Evolutionary conservation across 169 alveolate genomes (phyloP), one percentile per base, ranked within the genome.

Genomic region (Sarcocystis neurona): DNA sequence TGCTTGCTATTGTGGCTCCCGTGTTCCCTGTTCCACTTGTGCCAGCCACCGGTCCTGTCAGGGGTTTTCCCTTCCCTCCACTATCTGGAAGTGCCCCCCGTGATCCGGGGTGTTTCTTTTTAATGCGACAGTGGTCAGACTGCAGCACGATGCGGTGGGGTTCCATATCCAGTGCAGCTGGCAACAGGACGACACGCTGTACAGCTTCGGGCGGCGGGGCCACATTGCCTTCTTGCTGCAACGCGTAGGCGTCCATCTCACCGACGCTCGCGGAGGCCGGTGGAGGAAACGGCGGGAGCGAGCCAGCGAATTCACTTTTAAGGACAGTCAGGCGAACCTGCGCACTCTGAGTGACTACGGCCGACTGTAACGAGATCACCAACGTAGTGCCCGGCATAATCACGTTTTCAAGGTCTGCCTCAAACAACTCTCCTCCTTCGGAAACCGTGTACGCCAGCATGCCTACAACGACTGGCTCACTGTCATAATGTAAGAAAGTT

Each of bases 251-350:
- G 66, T 23, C 23, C 66, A 53, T 53, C 66, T 53, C 23, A 23
- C 23, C 30, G 30, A 53, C 66, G 23, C 30, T 12, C 12, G 66
- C 30, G 30, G 23, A 53, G 66, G 66, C 12, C 12, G 66, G 66
- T 23, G 23, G 30, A 15, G 30, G 66, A 12, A 53, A 23, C 66
- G 12, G 66, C 30, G 23, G 66, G 23, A 0, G 82, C 20, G 34
- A 32, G 82, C n/a, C n/a, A n/a, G n/a, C n/a, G n/a, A n/a, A n/a
- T n/a, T n/a, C n/a, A n/a, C n/a, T n/a, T n/a, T n/a, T n/a, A 41
- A 72, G 82, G 32, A 72, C 18, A 32, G 58, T 72, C 20, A 72
- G 82, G n/a, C 82, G 82, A 0, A 39, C 82, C 20, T 72, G 48
- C 18, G 82, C 82, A 32, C 82, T 72, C 34, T 72, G 37, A 32